phyloP scores from a whole-genome alignment of 805 yeast species.

The Wickerhamiella nectarea region DNA sequence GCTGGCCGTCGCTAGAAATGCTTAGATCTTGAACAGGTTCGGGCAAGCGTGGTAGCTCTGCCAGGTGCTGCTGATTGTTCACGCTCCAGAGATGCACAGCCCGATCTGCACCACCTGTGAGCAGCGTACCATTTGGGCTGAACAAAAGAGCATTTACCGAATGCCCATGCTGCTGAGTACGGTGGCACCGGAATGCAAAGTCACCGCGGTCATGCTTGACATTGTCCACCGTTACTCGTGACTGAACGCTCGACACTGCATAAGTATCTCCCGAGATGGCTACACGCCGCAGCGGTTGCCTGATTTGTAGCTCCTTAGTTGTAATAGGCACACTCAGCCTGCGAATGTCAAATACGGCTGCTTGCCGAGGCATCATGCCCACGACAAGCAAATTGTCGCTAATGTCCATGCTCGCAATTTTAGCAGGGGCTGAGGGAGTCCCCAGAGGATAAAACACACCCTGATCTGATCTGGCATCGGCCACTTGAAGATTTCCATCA shows the following conservation, averaged over 20 bases:
- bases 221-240: conserved; percentile 5
- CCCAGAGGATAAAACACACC: conserved; percentile 14
- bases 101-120: conserved; percentile 39
- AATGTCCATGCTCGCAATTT: conserved; percentile 47
- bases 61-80: conserved; percentile 11
- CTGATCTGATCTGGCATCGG: conserved; percentile 3
- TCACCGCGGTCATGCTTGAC: neutral
- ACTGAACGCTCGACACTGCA: conserved; percentile 3
- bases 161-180: conserved; percentile 22
- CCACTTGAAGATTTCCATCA: conserved; percentile 8
- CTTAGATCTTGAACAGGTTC: neutral
- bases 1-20: conserved; percentile 2
- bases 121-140: conserved; percentile 24
- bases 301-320: conserved; percentile 28
- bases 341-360: conserved; percentile 43
- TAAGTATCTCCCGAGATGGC: neutral
- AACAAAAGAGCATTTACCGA: conserved; percentile 33
- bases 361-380: conserved; percentile 36
- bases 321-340: conserved; percentile 33
- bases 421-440: conserved; percentile 24
- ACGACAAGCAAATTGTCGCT: conserved; percentile 33
- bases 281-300: conserved; percentile 7
- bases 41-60: conserved; percentile 1
- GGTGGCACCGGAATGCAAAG: conserved; percentile 4
- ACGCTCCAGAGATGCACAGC: conserved; percentile 37